These are phyloP conservation scores for Podosphaera fusca DNA, from an alignment of 2,329 filamentous ascomycete species.

Conservation along the genomic window DNA sequence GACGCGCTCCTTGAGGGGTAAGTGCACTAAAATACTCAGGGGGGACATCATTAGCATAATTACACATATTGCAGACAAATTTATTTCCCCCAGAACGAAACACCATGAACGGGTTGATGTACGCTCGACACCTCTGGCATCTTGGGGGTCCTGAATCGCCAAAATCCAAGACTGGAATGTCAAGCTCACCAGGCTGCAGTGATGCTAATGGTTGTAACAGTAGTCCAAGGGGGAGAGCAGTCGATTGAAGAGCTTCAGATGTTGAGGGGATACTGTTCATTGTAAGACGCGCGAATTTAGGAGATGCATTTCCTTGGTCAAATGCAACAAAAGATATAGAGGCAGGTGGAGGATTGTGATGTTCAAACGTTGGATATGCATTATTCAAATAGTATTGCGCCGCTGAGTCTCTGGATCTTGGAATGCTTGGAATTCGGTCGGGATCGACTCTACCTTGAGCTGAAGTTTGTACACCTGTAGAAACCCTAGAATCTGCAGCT, in stretches of 20 bases:
- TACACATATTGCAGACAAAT: constrained; percentile 95
- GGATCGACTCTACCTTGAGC: constrained; percentile 61
- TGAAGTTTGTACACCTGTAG: constrained; percentile 30
- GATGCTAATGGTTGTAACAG: constrained; percentile 71
- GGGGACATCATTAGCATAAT: constrained; percentile 83
- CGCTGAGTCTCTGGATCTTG: constrained; percentile 57
- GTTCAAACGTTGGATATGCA: constrained; percentile 87
- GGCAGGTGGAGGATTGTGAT: constrained; percentile 73
- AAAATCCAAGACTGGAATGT: constrained; percentile 86
- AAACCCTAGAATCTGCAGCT: constrained; percentile 13
- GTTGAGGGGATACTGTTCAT: constrained; percentile 81
- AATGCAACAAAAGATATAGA: constrained; percentile 76
- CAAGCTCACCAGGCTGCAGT: constrained; percentile 60
- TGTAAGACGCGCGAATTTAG: constrained; percentile 76
- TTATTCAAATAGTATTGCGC: constrained; percentile 71
- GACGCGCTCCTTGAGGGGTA: constrained; percentile 62
- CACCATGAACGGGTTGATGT: constrained; percentile 98
- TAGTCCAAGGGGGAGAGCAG: constrained; percentile 67
- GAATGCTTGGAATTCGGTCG: constrained; percentile 82
- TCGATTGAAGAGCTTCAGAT: constrained; percentile 55
- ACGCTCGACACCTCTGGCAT: constrained; percentile 78
- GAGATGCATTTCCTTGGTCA: constrained; percentile 90
- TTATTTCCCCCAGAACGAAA: constrained; percentile 88
- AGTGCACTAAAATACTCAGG: constrained; percentile 85
- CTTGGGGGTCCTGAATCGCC: constrained; percentile 74